Evolutionary conservation across 2,329 filamentous ascomycete genomes (phyloP), one percentile per base, ranked within the genome.

Genomic region (Conoideocrella luteorostrata): DNA sequence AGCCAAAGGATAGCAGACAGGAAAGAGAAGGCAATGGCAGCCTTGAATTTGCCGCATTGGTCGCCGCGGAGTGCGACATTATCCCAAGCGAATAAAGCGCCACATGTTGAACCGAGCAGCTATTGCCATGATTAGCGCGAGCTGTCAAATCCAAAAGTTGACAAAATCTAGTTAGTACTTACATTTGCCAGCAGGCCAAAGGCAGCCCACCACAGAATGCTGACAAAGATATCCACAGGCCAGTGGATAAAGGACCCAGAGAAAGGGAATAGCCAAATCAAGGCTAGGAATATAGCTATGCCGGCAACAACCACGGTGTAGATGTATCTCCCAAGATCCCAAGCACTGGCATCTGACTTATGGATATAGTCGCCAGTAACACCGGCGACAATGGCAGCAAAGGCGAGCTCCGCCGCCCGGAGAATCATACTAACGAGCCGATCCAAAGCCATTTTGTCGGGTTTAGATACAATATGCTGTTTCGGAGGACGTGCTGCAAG

Each of bases 231-330:
- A 56, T 91, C 86, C 53, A 81, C 68, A 1, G 82, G 82, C 75
- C 82, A 90, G 62, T 83, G 75, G 48, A 81, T 72, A 62, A 89
- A 87, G 37, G 71, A 74, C 40, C 69, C 68, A 2, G 78, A 75
- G 57, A 86, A 86, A 2, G 86, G 86, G 32, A 90, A 71, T 22
- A 89, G 70, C 78, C 84, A 87, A 49, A 90, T 60, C 21, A 90
- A 64, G 5, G 78, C 71, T n/a, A 87, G 68, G 32, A 90, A 61
- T 43, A 89, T 78, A 11, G 81, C 78, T 15, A 90, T 56, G 17
- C 72, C 81, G 3, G 86, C 82, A 30, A 89, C 73, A 15, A 87
- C 77, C 56, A 85, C 77, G 36, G 84, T 78, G 69, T 88, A 90
- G 65, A 90, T 87, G 67, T 83, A 81, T 45, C 85, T 80, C 28